Base-by-base conservation (phyloP, 2,329 filamentous ascomycete genomes). In the Phyllosticta ampelicida region DNA sequence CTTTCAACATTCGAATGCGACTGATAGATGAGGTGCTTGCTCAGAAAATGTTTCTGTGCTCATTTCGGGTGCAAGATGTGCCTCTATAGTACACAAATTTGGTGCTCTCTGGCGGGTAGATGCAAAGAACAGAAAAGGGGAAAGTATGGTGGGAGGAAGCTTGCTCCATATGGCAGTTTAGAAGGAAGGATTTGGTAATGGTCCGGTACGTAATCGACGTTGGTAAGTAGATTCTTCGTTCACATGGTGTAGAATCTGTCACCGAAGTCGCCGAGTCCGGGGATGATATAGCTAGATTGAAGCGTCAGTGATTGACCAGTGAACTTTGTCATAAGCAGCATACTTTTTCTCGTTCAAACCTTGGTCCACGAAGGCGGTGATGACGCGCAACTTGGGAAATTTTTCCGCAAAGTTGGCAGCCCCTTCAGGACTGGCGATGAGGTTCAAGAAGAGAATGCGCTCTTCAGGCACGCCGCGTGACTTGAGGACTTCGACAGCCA, bases 311-410 rank as follows among this genome's bases (percentile, higher is more conserved):
- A 9, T 16, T 6, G 9, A 6, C 78, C 75, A 64, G 26, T n/a
- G n/a, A n/a, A n/a, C n/a, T n/a, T n/a, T n/a, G n/a, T n/a, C n/a
- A n/a, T n/a, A n/a, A n/a, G n/a, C n/a, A 60, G 78, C 84, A 70
- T 80, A 97, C 91, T 96, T 97, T 79, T 96, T 96, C 70, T 95
- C 91, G 71, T 99, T 88, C 62, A 99, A 78, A n/a, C 94, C 92
- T 77, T 92, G 82, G 70, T 99, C 94, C 67, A 99, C 86, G 71
- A 99, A 99, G 9, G 94, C 90, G 9, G 94, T 97, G 53, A 99
- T 89, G 19, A 99, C 89, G 63, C 91, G 84, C 60, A 97, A 79
- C 67, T 87, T 89, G 48, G 94, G 92, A 68, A 95, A 96, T 66
- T 87, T 88, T 66, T 87, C 82, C 9, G 91, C 89, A 73, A 99